Base-by-base conservation (phyloP, 2,329 filamentous ascomycete genomes). In the Fusarium tjaetaba region DNA sequence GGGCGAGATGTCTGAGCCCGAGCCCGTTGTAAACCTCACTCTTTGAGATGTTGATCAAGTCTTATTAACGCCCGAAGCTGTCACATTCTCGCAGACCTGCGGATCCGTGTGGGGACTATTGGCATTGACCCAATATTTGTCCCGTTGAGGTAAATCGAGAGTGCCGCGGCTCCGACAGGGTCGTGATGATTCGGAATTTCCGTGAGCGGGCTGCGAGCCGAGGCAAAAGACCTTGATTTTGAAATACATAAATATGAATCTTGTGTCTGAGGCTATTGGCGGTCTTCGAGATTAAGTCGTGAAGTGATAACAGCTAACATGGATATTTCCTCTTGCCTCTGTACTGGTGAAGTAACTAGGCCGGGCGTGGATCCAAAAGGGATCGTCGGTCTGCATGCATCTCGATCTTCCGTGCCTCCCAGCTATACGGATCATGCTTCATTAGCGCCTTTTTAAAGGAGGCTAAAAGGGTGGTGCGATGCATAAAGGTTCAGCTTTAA, bases 401-500 rank as follows among this genome's bases (percentile, higher is more conserved):
- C 57, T 68, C 70, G 72, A 75, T 77, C 65, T 72, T 55, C 56
- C 65, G 68, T 62, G 59, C 61, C 73, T 74, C 57, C 60, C 68
- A 65, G 65, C 70, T 77, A 75, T 68, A 77, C 76, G 72, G 74
- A 56, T 67, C 74, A 65, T 77, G 76, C 76, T 68, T 71, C 64
- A 68, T 38, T 77, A 77, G 75, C 60, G 58, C 42, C 42, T 36
- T 67, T 49, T 65, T 26, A 39, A 43, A 28, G n/a, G 45, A 42
- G 51, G 51, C 72, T 66, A 70, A 36, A 30, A 32, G 24, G 22
- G 51, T 48, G 53, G 53, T 61, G 74, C 70, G 60, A 72, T 71
- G 56, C 72, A 70, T 49, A 70, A 62, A 55, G 36, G 52, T 68
- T 75, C 76, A 77, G 65, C 66, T 72, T 53, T 59, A 42, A 70